These are phyloP conservation scores for Pythium brassicae DNA, from an alignment of 352 stramenopile genomes.

Conservation along the genomic window DNA sequence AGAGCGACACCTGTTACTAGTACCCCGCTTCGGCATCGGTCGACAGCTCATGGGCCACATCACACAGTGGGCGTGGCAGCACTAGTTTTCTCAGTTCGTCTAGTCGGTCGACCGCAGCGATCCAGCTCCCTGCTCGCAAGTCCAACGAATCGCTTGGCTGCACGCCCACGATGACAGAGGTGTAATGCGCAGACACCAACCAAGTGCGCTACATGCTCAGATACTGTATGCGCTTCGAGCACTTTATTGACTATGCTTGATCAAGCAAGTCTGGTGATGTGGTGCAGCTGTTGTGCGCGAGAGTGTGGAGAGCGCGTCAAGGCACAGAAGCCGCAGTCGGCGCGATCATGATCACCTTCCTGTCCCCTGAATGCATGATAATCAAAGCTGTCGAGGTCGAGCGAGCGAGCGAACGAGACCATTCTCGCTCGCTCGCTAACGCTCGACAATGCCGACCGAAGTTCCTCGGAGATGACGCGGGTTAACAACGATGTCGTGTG, in stretches of 20 bases:
- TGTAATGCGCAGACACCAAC: slow-evolving; percentile 5
- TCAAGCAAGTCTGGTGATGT: too few species aligned
- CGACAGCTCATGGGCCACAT: slow-evolving; percentile 9
- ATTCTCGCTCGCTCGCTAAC: too few species aligned
- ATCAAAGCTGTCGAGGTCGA: too few species aligned
- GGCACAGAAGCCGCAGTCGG: too few species aligned
- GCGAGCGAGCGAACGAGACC: too few species aligned
- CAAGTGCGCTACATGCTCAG: slow-evolving; percentile 4
- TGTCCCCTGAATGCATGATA: too few species aligned
- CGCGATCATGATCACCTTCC: too few species aligned
- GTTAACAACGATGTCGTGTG: too few species aligned
- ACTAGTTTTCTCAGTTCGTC: slow-evolving; percentile 4
- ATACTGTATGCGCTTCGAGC: slow-evolving; percentile 2
- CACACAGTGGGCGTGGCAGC: slow-evolving; percentile 13
- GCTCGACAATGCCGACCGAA: too few species aligned
- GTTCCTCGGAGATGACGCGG: too few species aligned
- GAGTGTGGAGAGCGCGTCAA: too few species aligned
- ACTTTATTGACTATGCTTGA: neutral
- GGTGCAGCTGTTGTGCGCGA: too few species aligned
- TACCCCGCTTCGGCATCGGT: slow-evolving; percentile 15
- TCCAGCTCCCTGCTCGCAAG: neutral
- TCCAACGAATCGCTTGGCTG: slow-evolving; percentile 2
- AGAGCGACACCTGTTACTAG: slow-evolving; percentile 2
- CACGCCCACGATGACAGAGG: neutral
- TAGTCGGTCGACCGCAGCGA: slow-evolving; percentile 6